Evolutionary conservation across 2,329 filamentous ascomycete species (phyloP).

Genomic region (Hypoxylon sp.): DNA sequence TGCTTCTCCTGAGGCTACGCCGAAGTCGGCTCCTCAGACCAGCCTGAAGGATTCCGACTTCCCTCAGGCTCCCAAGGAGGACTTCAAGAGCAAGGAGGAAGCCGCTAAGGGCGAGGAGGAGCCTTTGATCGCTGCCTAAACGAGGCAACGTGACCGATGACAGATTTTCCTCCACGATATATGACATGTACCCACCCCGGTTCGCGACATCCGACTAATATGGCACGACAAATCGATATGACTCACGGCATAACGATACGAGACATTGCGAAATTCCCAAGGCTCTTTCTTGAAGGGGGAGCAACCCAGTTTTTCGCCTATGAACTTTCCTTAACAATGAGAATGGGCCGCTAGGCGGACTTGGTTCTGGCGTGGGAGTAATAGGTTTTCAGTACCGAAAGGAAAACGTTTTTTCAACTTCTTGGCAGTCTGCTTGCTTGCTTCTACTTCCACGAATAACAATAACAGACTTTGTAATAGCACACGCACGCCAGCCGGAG

Average conservation of each 20-base stretch:
- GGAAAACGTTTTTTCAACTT: conserved; percentile 31
- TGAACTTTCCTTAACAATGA: conserved; percentile 42
- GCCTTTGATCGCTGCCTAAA: conserved; percentile 55
- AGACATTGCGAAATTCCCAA: conserved; percentile 40
- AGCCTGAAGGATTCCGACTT: conserved; percentile 63
- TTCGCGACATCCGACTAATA: conserved; percentile 40
- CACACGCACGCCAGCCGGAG: conserved; percentile 2
- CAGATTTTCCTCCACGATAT: conserved; percentile 41
- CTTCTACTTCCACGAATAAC: conserved; percentile 8
- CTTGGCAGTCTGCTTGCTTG: conserved; percentile 30
- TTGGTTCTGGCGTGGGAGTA: conserved; percentile 30
- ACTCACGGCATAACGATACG: conserved; percentile 50
- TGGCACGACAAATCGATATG: conserved; percentile 45
- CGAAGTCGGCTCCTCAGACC: conserved; percentile 54
- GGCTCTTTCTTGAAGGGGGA: conserved; percentile 36
- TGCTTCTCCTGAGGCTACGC: conserved; percentile 59
- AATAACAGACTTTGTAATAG: conserved; percentile 8
- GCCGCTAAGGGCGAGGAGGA: conserved; percentile 53
- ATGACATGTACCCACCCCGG: conserved; percentile 34
- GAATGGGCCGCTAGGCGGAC: conserved; percentile 32
- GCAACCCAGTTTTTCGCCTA: conserved; percentile 31
- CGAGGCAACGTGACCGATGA: conserved; percentile 21
- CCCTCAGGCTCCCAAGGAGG: conserved; percentile 61
- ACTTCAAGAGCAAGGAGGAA: conserved; percentile 51
- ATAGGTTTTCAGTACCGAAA: conserved; percentile 34